Percentiles rank a stretch among this genome's conserved stretches.
Evolutionary conservation across 2,329 filamentous ascomycete genomes (phyloP).

Genomic region (Sclerotinia spermophila): DNA sequence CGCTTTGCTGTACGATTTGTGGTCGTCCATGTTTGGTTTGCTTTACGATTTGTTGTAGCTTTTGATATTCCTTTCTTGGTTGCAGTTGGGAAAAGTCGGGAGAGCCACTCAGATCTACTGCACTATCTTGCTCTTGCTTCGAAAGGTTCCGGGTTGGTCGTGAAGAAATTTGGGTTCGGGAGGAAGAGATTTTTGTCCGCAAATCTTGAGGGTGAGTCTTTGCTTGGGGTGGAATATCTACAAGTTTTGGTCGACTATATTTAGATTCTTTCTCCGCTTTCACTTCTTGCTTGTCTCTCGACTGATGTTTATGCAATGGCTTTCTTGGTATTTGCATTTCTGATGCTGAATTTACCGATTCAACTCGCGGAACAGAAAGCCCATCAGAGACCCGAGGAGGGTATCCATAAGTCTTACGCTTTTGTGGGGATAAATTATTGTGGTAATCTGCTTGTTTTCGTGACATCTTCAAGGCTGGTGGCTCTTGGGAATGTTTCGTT

Average conservation of each 20-base stretch:
- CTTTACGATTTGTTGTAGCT: not conserved
- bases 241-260: not conserved
- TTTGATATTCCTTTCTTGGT: not conserved
- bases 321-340: not conserved
- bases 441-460: not conserved
- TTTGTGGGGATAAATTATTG: not conserved
- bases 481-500: not conserved
- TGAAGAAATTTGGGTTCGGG: not conserved
- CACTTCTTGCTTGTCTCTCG: not conserved
- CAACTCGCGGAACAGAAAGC: too few relatives aligned
- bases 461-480: not conserved
- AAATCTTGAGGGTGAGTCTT: not conserved
- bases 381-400: too few relatives aligned
- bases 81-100: not conserved
- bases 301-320: not conserved
- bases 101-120: accelerated
- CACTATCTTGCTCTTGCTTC: not conserved
- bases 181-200: not conserved
- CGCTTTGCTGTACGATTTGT: not conserved
- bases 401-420: not conserved
- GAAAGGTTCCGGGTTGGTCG: not conserved
- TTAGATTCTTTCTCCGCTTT: not conserved
- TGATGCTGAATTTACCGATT: too few relatives aligned
- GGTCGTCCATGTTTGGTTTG: not conserved
- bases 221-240: not conserved